A percentile compares a stretch with the other conserved stretches of the same genome.
These are phyloP conservation scores for Geum urbanum DNA, from an alignment of 306 rosid species.

Conservation along the genomic window DNA sequence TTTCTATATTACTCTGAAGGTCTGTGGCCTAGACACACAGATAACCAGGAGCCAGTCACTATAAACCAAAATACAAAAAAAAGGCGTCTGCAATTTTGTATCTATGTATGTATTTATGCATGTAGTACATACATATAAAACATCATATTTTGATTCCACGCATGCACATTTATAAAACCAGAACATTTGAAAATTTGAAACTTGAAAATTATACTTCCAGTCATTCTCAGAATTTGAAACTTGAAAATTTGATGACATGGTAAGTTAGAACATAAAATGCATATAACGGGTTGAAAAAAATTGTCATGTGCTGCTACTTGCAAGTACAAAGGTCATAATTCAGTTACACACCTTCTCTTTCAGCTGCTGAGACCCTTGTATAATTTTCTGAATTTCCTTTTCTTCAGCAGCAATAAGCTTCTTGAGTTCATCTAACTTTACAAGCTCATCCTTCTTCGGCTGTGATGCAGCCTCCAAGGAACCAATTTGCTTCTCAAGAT, in stretches of 20 bases:
- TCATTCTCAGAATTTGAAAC: background rate
- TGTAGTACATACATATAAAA: background rate
- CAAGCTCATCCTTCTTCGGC: slow-evolving; percentile 71
- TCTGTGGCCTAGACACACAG: slow-evolving; percentile 53
- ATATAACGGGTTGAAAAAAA: background rate
- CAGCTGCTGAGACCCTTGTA: slow-evolving; percentile 68
- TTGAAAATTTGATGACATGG: background rate
- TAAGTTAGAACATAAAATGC: background rate
- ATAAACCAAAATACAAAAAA: slow-evolving; percentile 18
- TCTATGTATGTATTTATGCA: background rate
- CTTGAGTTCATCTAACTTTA: slow-evolving; percentile 57
- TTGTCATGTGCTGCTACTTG: slow-evolving; percentile 14
- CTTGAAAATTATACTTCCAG: background rate
- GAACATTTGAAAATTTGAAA: too few relatives aligned
- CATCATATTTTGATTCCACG: background rate
- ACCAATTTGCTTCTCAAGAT: slow-evolving; percentile 76
- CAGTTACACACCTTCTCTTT: slow-evolving; percentile 66
- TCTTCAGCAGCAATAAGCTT: slow-evolving; percentile 61
- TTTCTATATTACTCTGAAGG: slow-evolving; percentile 80
- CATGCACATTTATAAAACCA: background rate
- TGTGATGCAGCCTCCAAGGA: slow-evolving; percentile 76
- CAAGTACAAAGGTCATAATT: slow-evolving; percentile 14
- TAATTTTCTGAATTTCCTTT: slow-evolving; percentile 56
- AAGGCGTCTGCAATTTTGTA: background rate
- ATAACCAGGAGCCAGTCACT: slow-evolving; percentile 5